Conservation (phyloP, 1,284 basidiomycete species). For the Trametes hirsuta region DNA sequence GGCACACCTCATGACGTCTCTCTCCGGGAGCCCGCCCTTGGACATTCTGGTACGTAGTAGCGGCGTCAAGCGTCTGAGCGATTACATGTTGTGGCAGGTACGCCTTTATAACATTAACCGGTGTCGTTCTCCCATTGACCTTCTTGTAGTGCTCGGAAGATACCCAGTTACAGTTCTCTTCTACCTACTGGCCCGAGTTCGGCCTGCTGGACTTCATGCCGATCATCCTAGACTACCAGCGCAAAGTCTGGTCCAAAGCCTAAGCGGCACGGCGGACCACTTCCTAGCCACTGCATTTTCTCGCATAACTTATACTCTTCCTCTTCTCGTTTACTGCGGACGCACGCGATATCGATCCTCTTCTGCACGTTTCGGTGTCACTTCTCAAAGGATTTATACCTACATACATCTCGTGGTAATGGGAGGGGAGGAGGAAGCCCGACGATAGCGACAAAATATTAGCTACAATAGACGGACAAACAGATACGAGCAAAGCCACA, state of each 20-base stretch:
- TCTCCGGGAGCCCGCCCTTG: constrained; percentile 75
- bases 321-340: background rate
- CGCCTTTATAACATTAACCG: background rate
- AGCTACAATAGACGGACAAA: background rate
- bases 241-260: constrained; percentile 59
- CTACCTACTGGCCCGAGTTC: constrained; percentile 95
- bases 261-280: background rate
- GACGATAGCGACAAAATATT: background rate
- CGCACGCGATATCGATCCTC: background rate
- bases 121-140: background rate
- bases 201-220: constrained; percentile 87
- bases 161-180: constrained; percentile 92
- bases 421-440: background rate
- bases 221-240: constrained; percentile 85
- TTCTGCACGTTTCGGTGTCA: background rate
- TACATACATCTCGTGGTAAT: background rate
- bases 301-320: constrained; percentile 17
- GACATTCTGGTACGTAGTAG: constrained; percentile 94
- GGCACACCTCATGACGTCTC: constrained; percentile 66
- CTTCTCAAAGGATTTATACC: background rate
- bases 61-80: constrained; percentile 88
- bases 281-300: background rate
- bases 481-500: background rate
- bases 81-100: constrained; percentile 96
- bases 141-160: constrained; percentile 69